phyloP scores from a whole-genome alignment of 2,329 filamentous ascomycete genomes.

The Microdochium trichocladiopsis region DNA sequence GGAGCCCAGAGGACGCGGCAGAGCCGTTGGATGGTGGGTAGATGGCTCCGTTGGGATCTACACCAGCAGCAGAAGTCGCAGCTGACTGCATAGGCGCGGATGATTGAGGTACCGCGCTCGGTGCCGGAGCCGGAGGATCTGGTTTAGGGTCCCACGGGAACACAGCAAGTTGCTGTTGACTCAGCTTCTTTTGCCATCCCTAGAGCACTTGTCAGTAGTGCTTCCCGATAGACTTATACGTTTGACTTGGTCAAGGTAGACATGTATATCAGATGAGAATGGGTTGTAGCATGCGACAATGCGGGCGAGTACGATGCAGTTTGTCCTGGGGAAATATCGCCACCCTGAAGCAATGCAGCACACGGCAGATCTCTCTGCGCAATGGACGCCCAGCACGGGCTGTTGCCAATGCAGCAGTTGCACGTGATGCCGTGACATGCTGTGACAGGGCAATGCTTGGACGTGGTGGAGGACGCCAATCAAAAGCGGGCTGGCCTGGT shows the following conservation, averaged over 20 bases:
- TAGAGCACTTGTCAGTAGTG: conserved; percentile 30
- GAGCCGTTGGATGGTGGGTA: conserved; percentile 21
- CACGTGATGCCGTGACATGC: neutral
- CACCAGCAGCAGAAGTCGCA: neutral
- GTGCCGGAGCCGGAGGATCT: conserved; percentile 41
- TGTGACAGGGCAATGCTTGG: neutral
- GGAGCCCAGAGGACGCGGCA: conserved; percentile 8
- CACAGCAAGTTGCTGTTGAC: conserved; percentile 72
- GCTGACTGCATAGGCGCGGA: conserved; percentile 13
- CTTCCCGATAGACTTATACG: neutral
- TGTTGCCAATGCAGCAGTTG: neutral
- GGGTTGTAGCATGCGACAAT: no score
- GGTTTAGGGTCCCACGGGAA: conserved; percentile 95
- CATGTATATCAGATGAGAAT: no score
- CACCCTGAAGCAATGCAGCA: no score
- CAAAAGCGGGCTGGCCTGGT: conserved; percentile 11
- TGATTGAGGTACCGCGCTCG: conserved; percentile 19
- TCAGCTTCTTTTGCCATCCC: conserved; percentile 93
- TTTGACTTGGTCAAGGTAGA: no score
- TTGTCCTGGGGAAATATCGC: no score
- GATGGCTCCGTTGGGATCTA: neutral
- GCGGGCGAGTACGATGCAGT: no score
- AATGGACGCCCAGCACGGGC: no score
- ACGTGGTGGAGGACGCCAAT: conserved; percentile 9
- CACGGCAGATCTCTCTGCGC: no score